Evolutionary conservation across 495 filamentous ascomycete species (phyloP).

Genomic region (Penicillium malachiteum): DNA sequence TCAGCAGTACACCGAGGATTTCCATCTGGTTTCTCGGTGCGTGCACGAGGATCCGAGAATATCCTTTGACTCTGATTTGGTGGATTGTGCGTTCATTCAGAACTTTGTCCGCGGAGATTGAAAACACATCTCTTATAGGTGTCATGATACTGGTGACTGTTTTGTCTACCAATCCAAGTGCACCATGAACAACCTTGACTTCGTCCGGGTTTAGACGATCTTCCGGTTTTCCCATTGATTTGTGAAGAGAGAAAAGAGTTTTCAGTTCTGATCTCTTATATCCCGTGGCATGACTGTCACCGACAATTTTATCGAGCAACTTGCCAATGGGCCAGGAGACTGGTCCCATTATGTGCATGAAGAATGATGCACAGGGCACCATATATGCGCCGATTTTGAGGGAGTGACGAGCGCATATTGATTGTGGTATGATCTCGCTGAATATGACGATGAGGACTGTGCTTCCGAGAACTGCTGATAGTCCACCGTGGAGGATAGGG

Average conservation of each 20-base stretch:
- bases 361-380: constrained; percentile 73
- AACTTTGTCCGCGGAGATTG: constrained; percentile 81
- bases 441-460: constrained; percentile 94
- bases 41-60: constrained; percentile 88
- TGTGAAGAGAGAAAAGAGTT: constrained; percentile 84
- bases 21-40: constrained; percentile 73
- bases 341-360: constrained; percentile 87
- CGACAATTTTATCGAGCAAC: constrained; percentile 77
- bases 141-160: constrained; percentile 91
- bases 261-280: constrained; percentile 90
- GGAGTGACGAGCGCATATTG: constrained; percentile 88
- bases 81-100: constrained; percentile 87
- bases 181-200: constrained; percentile 92
- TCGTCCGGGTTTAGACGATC: constrained; percentile 90
- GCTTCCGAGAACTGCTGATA: constrained; percentile 86
- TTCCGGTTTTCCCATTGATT: constrained; percentile 73
- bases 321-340: constrained; percentile 84
- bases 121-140: constrained; percentile 89
- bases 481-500: constrained; percentile 83
- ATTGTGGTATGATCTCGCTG: constrained; percentile 92
- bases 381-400: constrained; percentile 88
- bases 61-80: constrained; percentile 78
- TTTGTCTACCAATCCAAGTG: constrained; percentile 92
- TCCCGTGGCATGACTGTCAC: constrained; percentile 81
- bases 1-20: constrained; percentile 91